Percentiles rank a stretch among this genome's conserved stretches.
These are phyloP conservation scores for Trichophyton verrucosum DNA, from an alignment of 2,329 filamentous ascomycete genomes.

Conservation along the genomic window DNA sequence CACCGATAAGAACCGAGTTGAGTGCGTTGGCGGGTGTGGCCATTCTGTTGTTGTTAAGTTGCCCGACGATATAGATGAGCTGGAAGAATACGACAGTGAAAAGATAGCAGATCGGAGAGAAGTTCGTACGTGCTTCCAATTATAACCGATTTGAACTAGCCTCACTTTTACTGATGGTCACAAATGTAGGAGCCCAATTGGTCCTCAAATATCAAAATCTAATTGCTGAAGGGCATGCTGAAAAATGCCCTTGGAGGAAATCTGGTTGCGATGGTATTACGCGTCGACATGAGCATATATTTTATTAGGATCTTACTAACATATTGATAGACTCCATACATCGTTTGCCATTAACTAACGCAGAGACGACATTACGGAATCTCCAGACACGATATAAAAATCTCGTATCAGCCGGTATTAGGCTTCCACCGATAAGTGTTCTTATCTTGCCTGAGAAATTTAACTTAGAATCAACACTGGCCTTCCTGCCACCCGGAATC, in stretches of 20 bases:
- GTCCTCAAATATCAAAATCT: constrained; percentile 64
- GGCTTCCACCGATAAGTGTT: constrained; percentile 23
- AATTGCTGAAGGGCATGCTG: constrained; percentile 62
- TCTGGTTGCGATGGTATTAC: constrained; percentile 69
- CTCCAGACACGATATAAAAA: constrained; percentile 54
- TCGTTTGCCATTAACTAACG: constrained; percentile 52
- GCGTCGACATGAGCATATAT: not conserved
- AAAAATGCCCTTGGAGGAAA: constrained; percentile 75
- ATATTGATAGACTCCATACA: constrained; percentile 46
- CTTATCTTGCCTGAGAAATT: constrained; percentile 23
- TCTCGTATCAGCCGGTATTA: constrained; percentile 28
- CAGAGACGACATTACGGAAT: constrained; percentile 44
- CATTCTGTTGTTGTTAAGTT: constrained; percentile 74
- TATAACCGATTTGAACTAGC: not conserved
- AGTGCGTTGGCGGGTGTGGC: constrained; percentile 68
- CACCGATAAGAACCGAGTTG: constrained; percentile 67
- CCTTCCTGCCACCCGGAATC: not conserved
- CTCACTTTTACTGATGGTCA: not conserved
- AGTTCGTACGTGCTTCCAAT: constrained; percentile 26
- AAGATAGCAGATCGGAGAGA: constrained; percentile 32
- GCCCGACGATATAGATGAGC: constrained; percentile 49
- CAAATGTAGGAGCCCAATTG: constrained; percentile 45
- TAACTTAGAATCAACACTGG: constrained; percentile 18
- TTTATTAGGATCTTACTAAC: constrained; percentile 14
- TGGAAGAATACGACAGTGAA: constrained; percentile 34